These are phyloP conservation scores for Zygnema circumcarinatum DNA, from an alignment of 139 green algal genomes.

Conservation along the genomic window DNA sequence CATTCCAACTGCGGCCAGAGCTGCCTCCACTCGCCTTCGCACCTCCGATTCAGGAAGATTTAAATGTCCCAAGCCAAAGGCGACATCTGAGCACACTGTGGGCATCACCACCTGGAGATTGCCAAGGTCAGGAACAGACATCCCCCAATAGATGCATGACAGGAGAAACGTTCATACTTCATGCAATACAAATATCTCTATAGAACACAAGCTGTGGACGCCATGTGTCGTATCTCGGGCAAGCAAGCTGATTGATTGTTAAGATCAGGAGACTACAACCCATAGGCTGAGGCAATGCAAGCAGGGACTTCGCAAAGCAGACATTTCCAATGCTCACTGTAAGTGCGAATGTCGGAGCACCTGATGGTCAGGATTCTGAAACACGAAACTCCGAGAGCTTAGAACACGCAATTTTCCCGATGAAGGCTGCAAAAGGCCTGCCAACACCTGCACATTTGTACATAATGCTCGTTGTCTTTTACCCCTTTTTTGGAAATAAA, in stretches of 20 bases:
- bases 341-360: constrained; percentile 22
- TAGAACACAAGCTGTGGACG: too few relatives aligned
- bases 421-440: constrained; percentile 75
- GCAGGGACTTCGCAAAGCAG: too few relatives aligned
- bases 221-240: too few relatives aligned
- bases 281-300: too few relatives aligned
- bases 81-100: constrained; percentile 92
- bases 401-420: constrained; percentile 67
- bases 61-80: constrained; percentile 81
- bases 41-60: constrained; percentile 66
- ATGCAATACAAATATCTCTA: too few relatives aligned
- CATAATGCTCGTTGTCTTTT: constrained; percentile 5
- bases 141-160: background rate
- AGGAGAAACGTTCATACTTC: too few relatives aligned
- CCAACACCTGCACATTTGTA: constrained; percentile 82
- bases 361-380: constrained; percentile 98
- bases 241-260: too few relatives aligned
- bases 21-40: constrained; percentile 68
- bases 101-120: constrained; percentile 79
- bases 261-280: too few relatives aligned
- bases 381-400: constrained; percentile 86
- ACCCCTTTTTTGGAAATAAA: too few relatives aligned
- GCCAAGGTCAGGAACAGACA: background rate
- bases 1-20: constrained; percentile 84
- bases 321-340: too few relatives aligned